Evolutionary conservation across 495 filamentous ascomycete genomes (phyloP).

Genomic region (Aspergillus affinis): DNA sequence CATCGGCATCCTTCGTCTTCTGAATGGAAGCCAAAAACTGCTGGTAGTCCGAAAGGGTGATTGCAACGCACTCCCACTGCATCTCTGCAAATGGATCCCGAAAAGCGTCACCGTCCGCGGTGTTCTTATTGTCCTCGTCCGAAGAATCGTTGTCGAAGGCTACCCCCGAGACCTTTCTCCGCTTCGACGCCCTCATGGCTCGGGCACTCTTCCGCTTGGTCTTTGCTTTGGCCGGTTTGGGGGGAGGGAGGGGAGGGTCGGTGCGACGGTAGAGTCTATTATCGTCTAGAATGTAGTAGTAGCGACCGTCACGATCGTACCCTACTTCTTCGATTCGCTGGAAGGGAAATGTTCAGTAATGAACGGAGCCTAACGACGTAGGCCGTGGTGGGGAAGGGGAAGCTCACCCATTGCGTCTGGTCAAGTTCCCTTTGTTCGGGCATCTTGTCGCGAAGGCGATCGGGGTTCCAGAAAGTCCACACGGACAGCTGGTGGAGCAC

Average conservation of each 20-base stretch:
- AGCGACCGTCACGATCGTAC: constrained; percentile 79
- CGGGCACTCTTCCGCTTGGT: constrained; percentile 73
- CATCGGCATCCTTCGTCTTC: constrained; percentile 75
- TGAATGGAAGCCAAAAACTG: constrained; percentile 67
- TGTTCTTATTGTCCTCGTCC: constrained; percentile 50
- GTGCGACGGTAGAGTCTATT: constrained; percentile 86
- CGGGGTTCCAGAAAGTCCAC: constrained; percentile 84
- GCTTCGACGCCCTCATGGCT: constrained; percentile 68
- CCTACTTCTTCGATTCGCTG: constrained; percentile 94
- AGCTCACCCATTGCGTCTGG: constrained; percentile 78
- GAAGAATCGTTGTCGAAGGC: constrained; percentile 54
- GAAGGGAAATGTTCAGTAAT: constrained; percentile 5
- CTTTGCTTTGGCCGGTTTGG: constrained; percentile 65
- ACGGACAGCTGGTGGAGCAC: constrained; percentile 88
- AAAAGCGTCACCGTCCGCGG: constrained; percentile 29
- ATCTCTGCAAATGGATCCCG: constrained; percentile 54
- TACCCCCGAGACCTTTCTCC: constrained; percentile 59
- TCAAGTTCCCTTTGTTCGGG: constrained; percentile 77
- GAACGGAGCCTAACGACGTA: background rate
- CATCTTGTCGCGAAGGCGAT: constrained; percentile 83
- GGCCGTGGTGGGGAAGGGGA: background rate
- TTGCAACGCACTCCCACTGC: constrained; percentile 90
- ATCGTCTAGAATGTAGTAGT: constrained; percentile 90
- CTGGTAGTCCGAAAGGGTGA: constrained; percentile 74
- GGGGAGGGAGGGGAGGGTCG: constrained; percentile 60